phyloP scores from a whole-genome alignment of 768 basidiomycete genomes.

The Lactarius vividus region DNA sequence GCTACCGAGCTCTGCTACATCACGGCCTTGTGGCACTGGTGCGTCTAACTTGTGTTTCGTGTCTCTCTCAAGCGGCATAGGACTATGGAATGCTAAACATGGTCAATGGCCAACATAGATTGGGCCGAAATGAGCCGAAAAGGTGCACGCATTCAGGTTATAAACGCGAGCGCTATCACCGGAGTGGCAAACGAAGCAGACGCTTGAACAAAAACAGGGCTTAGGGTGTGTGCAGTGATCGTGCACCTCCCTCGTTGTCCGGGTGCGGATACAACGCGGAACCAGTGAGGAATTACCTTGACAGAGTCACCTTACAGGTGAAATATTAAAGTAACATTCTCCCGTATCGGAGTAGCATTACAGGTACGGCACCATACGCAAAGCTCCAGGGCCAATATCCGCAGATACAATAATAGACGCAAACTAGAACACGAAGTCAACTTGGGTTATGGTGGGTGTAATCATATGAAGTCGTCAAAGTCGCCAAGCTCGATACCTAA shows the following conservation, averaged over 20 bases:
- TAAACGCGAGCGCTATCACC: not conserved
- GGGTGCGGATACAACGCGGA: conserved; percentile 15
- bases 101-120: not conserved
- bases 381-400: not conserved
- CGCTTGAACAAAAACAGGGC: not conserved
- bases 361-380: not conserved
- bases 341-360: not conserved
- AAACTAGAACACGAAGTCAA: conserved; percentile 1
- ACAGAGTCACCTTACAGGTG: conserved; percentile 1
- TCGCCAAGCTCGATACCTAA: conserved; percentile 58
- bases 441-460: not conserved
- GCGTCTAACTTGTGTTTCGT: not conserved
- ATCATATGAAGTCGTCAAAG: conserved; percentile 41
- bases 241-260: conserved; percentile 12
- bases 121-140: not conserved
- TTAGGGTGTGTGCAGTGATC: not conserved
- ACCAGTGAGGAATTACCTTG: not conserved
- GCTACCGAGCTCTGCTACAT: not conserved
- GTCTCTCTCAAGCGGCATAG: not conserved
- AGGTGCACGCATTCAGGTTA: not conserved
- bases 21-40: conserved; percentile 1
- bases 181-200: too few species aligned
- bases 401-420: conserved; percentile 7
- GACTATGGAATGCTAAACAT: not conserved
- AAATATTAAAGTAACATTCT: not conserved